A percentile compares a stretch with the other conserved stretches of the same genome.
Evolutionary conservation across 78 protist species (phyloP).

Genomic region (Fonticula alba): DNA sequence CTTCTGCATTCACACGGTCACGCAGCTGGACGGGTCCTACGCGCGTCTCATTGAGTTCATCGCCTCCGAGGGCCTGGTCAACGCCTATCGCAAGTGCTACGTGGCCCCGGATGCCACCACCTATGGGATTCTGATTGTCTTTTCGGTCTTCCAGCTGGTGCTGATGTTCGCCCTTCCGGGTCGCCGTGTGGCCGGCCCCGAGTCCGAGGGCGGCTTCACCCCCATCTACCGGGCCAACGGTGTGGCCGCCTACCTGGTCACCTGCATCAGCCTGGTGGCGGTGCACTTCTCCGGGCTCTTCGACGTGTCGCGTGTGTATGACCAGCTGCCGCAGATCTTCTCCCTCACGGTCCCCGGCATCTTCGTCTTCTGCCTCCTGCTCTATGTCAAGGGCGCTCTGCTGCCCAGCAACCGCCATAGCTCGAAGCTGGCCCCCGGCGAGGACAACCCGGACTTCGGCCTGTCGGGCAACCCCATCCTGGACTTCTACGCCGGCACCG

Average conservation of each 20-base stretch:
- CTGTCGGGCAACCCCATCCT: constrained; percentile 6
- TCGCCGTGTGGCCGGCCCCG: not conserved
- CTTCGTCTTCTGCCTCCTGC: not conserved
- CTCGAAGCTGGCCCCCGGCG: too few species aligned
- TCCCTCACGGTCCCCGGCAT: not conserved
- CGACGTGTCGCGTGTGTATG: not conserved
- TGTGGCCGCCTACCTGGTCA: not conserved
- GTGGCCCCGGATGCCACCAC: too few species aligned
- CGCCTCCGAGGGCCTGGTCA: too few species aligned
- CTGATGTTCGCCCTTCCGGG: too few species aligned
- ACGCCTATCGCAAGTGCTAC: too few species aligned
- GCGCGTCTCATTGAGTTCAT: too few species aligned
- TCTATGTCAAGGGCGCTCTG: not conserved
- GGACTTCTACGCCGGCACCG: constrained; percentile 20
- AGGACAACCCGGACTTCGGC: not conserved
- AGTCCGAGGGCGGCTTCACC: not conserved
- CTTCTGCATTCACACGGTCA: too few species aligned
- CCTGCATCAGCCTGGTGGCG: not conserved
- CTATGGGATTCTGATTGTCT: too few species aligned
- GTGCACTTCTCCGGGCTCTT: not conserved
- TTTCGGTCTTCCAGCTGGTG: too few species aligned
- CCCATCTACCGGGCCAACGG: constrained; percentile 1
- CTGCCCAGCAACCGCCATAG: not conserved
- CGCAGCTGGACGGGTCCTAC: too few species aligned
- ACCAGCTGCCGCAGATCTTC: not conserved